Conservation (phyloP, 2,329 filamentous ascomycete genomes). For the Fusarium nisikadoi region DNA sequence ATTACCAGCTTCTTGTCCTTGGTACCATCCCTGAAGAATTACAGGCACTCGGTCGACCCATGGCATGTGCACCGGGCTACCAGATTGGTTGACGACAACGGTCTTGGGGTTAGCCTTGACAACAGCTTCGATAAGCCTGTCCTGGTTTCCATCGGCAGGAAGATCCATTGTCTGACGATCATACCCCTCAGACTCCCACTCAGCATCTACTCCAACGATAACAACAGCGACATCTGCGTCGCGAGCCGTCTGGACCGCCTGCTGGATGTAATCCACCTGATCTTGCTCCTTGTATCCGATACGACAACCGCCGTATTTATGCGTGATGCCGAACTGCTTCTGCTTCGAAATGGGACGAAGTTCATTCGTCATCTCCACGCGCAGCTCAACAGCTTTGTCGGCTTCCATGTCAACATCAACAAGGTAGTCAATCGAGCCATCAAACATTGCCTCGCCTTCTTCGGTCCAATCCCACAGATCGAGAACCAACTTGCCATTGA, state of each 20-base stretch:
- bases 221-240: slow-evolving; percentile 74
- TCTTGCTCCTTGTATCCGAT: slow-evolving; percentile 77
- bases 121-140: slow-evolving; percentile 71
- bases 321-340: slow-evolving; percentile 64
- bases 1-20: slow-evolving; percentile 76
- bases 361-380: slow-evolving; percentile 64
- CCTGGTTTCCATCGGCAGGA: slow-evolving; percentile 64
- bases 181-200: slow-evolving; percentile 81
- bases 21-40: slow-evolving; percentile 65
- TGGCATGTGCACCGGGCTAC: slow-evolving; percentile 64
- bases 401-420: slow-evolving; percentile 69
- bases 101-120: slow-evolving; percentile 72
- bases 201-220: slow-evolving; percentile 75
- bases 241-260: slow-evolving; percentile 71
- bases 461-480: slow-evolving; percentile 77
- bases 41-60: slow-evolving; percentile 73
- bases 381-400: slow-evolving; percentile 67
- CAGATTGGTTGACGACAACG: slow-evolving; percentile 69
- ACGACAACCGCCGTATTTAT: slow-evolving; percentile 76
- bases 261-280: slow-evolving; percentile 68
- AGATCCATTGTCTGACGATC: slow-evolving; percentile 79
- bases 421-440: slow-evolving; percentile 72
- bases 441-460: slow-evolving; percentile 77
- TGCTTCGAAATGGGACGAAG: slow-evolving; percentile 72
- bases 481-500: slow-evolving; percentile 68